A percentile compares a stretch with the other conserved stretches of the same genome.
phyloP scores from a whole-genome alignment of 306 rosid species.

The Cyamopsis tetragonoloba region DNA sequence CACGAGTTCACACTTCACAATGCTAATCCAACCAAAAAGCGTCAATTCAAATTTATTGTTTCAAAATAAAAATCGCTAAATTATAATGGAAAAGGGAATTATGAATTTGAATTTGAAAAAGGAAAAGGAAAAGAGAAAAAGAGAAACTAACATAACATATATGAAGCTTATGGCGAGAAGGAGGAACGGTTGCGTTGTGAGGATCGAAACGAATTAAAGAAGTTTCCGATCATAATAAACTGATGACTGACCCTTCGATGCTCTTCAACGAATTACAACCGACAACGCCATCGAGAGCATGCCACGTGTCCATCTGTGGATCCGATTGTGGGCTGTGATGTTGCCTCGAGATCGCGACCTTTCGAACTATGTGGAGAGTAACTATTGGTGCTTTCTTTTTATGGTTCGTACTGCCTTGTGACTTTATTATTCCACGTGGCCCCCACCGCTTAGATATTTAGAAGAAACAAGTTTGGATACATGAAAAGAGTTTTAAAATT shows the following conservation, averaged over 20 bases:
- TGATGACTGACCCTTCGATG: no score
- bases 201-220: not conserved
- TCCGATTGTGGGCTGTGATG: slow-evolving; percentile 8
- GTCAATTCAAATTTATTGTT: no score
- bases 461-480: not conserved
- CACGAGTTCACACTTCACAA: no score
- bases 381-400: not conserved
- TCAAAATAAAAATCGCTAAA: no score
- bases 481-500: not conserved
- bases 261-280: slow-evolving; percentile 10
- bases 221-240: not conserved
- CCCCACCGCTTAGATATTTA: not conserved
- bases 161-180: no score
- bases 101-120: not conserved
- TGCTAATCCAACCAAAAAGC: no score
- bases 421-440: slow-evolving; percentile 11
- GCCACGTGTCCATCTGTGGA: slow-evolving; percentile 35
- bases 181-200: not conserved
- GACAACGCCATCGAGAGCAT: not conserved
- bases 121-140: not conserved
- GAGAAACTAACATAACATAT: not conserved
- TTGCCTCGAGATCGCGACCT: not conserved
- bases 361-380: slow-evolving; percentile 11
- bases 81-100: not conserved
- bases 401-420: slow-evolving; percentile 26